Percentiles rank a stretch among this genome's conserved stretches.
Evolutionary conservation across 768 basidiomycete species (phyloP).

Genomic region (Rickenella mellea): DNA sequence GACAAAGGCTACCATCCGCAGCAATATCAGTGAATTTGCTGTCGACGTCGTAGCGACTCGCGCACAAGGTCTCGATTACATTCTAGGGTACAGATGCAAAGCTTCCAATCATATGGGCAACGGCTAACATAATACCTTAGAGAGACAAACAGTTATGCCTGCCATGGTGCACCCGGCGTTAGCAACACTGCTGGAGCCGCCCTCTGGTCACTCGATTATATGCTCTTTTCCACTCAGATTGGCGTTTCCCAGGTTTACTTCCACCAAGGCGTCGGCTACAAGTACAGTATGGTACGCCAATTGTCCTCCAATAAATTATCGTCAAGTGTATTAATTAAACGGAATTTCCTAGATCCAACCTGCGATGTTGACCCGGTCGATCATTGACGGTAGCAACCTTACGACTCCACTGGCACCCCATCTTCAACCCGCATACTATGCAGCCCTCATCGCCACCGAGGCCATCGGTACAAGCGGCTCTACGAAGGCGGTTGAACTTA

Average conservation of each 20-base stretch:
- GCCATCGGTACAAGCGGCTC: constrained; percentile 39
- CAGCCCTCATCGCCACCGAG: constrained; percentile 49
- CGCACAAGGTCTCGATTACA: constrained; percentile 38
- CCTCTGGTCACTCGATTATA: constrained; percentile 60
- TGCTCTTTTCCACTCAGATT: constrained; percentile 46
- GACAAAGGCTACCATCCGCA: constrained; percentile 47
- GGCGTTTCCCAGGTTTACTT: constrained; percentile 49
- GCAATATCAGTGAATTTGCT: constrained; percentile 42
- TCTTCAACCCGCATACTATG: constrained; percentile 60
- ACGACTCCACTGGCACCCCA: constrained; percentile 43
- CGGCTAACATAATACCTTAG: constrained; percentile 12
- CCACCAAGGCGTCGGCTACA: constrained; percentile 63
- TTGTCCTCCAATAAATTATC: constrained; percentile 2
- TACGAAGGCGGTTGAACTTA: constrained; percentile 36
- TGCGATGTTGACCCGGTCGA: constrained; percentile 44
- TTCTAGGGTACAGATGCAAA: constrained; percentile 27
- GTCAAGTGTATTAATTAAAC: constrained; percentile 4
- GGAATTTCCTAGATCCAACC: constrained; percentile 53
- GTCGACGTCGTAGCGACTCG: constrained; percentile 46
- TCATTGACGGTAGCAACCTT: constrained; percentile 42
- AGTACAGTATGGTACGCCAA: constrained; percentile 48
- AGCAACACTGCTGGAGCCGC: constrained; percentile 66
- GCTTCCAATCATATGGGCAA: not conserved
- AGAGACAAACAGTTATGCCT: constrained; percentile 46
- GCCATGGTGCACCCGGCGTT: constrained; percentile 43